Percentiles rank a stretch among this genome's conserved stretches.
These are phyloP conservation scores for Schwanniomyces yamadae DNA, from an alignment of 805 yeast species.

Conservation along the genomic window DNA sequence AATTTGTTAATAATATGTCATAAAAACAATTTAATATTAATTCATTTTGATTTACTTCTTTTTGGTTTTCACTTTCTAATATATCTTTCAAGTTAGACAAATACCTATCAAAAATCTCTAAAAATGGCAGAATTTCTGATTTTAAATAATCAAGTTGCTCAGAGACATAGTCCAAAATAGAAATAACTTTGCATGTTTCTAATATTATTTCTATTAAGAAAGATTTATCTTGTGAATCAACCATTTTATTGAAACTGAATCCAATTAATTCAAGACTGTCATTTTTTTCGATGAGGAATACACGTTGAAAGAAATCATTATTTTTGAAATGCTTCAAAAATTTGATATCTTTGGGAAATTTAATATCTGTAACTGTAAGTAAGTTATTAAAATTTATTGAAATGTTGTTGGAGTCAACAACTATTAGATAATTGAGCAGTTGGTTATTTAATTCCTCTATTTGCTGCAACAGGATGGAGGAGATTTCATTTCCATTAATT, in stretches of 20 bases:
- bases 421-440: slow-evolving; percentile 21
- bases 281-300: slow-evolving; percentile 19
- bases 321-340: slow-evolving; percentile 20
- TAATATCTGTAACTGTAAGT: slow-evolving; percentile 26
- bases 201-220: slow-evolving; percentile 22
- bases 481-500: slow-evolving; percentile 4
- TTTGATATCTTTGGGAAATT: slow-evolving; percentile 14
- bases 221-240: slow-evolving; percentile 6
- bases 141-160: slow-evolving; percentile 19
- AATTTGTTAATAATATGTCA: slow-evolving; percentile 53
- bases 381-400: slow-evolving; percentile 32
- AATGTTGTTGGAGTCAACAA: slow-evolving; percentile 21
- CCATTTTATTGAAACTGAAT: slow-evolving; percentile 13
- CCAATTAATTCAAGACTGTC: slow-evolving; percentile 13
- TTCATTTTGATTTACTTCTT: slow-evolving; percentile 23
- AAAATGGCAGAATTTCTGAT: slow-evolving; percentile 24
- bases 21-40: slow-evolving; percentile 29
- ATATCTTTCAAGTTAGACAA: slow-evolving; percentile 32
- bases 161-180: slow-evolving; percentile 22
- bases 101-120: slow-evolving; percentile 29
- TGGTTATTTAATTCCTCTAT: slow-evolving; percentile 7
- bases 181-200: slow-evolving; percentile 24
- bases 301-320: slow-evolving; percentile 25
- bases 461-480: slow-evolving; percentile 6
- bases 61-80: slow-evolving; percentile 18